Evolutionary conservation across 768 basidiomycete species (phyloP).

Genomic region (Neoboletus magnificus): DNA sequence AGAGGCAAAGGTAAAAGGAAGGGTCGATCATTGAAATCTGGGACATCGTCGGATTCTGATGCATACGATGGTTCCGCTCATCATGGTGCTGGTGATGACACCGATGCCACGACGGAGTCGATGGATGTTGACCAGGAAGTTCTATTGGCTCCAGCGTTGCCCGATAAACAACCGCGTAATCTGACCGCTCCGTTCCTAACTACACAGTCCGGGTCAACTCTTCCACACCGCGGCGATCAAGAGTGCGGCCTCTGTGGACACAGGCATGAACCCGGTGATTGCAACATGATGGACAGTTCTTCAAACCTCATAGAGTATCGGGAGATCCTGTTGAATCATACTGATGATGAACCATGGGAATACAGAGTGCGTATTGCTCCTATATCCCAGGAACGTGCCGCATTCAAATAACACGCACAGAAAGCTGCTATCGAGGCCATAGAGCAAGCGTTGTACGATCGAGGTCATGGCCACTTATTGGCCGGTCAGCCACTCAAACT

Average conservation of each 20-base stretch:
- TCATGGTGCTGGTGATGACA: slow-evolving; percentile 17
- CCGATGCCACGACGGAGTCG: slow-evolving; percentile 24
- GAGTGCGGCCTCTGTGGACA: slow-evolving; percentile 63
- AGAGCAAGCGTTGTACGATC: slow-evolving; percentile 55
- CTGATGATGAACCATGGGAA: slow-evolving; percentile 65
- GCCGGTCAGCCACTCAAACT: slow-evolving; percentile 62
- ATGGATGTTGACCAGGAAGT: slow-evolving; percentile 15
- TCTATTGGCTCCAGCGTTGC: background rate
- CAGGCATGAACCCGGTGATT: slow-evolving; percentile 48
- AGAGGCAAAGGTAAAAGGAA: slow-evolving; percentile 38
- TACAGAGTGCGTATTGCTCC: slow-evolving; percentile 46
- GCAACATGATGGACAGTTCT: slow-evolving; percentile 63
- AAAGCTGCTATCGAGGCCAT: slow-evolving; percentile 65
- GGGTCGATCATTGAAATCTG: slow-evolving; percentile 28
- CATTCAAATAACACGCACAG: slow-evolving; percentile 34
- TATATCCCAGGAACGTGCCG: background rate
- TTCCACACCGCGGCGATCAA: slow-evolving; percentile 7
- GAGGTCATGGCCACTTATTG: slow-evolving; percentile 56
- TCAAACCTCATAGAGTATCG: slow-evolving; percentile 69
- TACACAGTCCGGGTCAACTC: background rate
- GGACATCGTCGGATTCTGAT: slow-evolving; percentile 40
- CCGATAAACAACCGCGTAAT: slow-evolving; percentile 4
- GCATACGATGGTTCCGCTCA: slow-evolving; percentile 30
- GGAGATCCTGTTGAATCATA: slow-evolving; percentile 58
- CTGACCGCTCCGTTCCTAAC: background rate